A percentile compares a stretch with the other conserved stretches of the same genome.
These are phyloP conservation scores for Fusarium buxicola DNA, from an alignment of 2,329 filamentous ascomycete species.

Conservation along the genomic window DNA sequence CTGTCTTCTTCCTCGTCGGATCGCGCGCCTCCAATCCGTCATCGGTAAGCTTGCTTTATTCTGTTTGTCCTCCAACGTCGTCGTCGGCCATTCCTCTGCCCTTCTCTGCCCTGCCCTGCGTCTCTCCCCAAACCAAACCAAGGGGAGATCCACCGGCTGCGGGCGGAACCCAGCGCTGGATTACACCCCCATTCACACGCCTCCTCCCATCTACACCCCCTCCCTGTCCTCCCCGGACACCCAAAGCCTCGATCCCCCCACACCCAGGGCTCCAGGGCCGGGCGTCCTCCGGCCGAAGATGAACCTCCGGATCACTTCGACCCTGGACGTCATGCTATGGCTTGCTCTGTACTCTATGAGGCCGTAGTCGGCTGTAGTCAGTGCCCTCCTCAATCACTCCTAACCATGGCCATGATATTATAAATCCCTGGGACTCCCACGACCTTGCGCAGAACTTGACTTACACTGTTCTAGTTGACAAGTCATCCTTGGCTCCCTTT, in stretches of 20 bases:
- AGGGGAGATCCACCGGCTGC: constrained; percentile 35
- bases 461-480: constrained; percentile 32
- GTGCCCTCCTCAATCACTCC: constrained; percentile 23
- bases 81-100: constrained; percentile 13
- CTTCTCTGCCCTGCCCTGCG: constrained; percentile 16
- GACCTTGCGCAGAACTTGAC: constrained; percentile 25
- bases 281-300: constrained; percentile 41
- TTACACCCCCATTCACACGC: constrained; percentile 39
- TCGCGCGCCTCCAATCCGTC: constrained; percentile 26
- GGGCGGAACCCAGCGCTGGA: constrained; percentile 37
- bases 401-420: constrained; percentile 40
- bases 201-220: constrained; percentile 27
- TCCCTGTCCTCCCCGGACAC: constrained; percentile 14
- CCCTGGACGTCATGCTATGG: constrained; percentile 37
- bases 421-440: constrained; percentile 38
- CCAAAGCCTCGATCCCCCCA: constrained; percentile 36
- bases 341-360: constrained; percentile 29
- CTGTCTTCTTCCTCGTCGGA: constrained; percentile 30
- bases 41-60: constrained; percentile 35
- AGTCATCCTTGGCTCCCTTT: constrained; percentile 12
- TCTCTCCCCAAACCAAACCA: constrained; percentile 17
- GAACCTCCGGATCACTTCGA: constrained; percentile 45
- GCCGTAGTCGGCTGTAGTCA: constrained; percentile 34
- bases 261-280: constrained; percentile 31
- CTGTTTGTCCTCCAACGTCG: constrained; percentile 17